Evolutionary conservation across 257 asterid genomes (phyloP).

Genomic region (Solanum dulcamara): DNA sequence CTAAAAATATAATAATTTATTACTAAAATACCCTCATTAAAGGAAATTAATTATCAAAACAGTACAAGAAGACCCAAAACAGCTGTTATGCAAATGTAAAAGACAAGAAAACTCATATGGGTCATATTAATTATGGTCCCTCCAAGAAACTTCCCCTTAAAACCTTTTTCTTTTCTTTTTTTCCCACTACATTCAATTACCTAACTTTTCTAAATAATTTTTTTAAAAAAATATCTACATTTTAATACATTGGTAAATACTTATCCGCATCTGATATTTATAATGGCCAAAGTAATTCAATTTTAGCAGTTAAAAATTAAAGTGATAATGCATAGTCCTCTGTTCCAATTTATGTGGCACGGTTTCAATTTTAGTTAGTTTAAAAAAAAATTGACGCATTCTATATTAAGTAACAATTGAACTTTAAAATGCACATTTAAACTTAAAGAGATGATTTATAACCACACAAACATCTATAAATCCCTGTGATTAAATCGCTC

Average conservation of each 20-base stretch:
- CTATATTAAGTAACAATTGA: too few species aligned
- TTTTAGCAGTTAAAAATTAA: not conserved
- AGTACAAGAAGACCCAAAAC: conserved; percentile 12
- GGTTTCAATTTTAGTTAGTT: too few species aligned
- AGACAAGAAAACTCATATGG: not conserved
- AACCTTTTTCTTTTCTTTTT: not conserved
- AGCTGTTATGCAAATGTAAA: conserved; percentile 14
- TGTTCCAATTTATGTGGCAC: too few species aligned
- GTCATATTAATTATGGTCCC: conserved; percentile 27
- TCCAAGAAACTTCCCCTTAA: conserved; percentile 10
- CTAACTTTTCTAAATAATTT: not conserved
- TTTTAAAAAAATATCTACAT: not conserved
- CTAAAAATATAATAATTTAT: not conserved
- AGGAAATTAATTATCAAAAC: conserved; percentile 1
- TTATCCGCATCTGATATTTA: not conserved
- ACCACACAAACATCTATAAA: too few species aligned
- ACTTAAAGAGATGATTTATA: too few species aligned
- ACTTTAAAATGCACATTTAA: too few species aligned
- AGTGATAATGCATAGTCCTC: too few species aligned
- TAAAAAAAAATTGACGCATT: too few species aligned
- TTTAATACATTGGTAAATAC: not conserved
- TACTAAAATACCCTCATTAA: conserved; percentile 6
- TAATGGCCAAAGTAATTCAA: not conserved
- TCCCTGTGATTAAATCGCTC: too few species aligned
- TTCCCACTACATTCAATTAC: not conserved